Percentiles rank a stretch among this genome's conserved stretches.
Evolutionary conservation across 257 asterid genomes (phyloP).

Genomic region (Dorcoceras hygrometricum): DNA sequence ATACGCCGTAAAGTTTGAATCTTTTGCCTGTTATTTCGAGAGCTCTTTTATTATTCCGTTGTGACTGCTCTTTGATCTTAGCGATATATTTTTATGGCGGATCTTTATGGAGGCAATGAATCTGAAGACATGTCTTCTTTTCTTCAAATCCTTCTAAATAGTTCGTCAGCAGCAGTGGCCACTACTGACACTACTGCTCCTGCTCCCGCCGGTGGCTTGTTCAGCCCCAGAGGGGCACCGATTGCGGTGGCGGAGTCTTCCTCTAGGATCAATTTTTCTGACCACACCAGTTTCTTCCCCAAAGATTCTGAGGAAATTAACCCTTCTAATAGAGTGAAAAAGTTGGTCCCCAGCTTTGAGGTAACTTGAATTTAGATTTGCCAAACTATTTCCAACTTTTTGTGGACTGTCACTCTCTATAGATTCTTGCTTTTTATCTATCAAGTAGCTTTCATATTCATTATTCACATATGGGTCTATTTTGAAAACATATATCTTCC

Average conservation of each 20-base stretch:
- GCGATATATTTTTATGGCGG: conserved; percentile 47
- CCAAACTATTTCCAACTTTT: background rate
- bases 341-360: conserved; percentile 41
- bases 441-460: background rate
- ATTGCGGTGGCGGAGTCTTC: conserved; percentile 41
- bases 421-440: conserved; percentile 1
- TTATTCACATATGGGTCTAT: background rate
- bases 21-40: background rate
- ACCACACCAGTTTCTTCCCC: conserved; percentile 49
- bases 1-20: conserved; percentile 10
- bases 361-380: conserved; percentile 22
- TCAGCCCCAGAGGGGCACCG: conserved; percentile 34
- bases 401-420: background rate
- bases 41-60: background rate
- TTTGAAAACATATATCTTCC: background rate
- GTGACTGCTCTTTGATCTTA: conserved; percentile 24
- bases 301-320: conserved; percentile 55
- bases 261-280: conserved; percentile 58
- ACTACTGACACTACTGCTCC: conserved; percentile 27
- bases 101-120: conserved; percentile 59
- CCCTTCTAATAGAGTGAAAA: conserved; percentile 40
- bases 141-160: conserved; percentile 63
- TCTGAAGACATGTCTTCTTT: conserved; percentile 71
- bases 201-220: conserved; percentile 34
- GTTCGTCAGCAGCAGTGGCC: conserved; percentile 46